Evolutionary conservation across 2,329 filamentous ascomycete genomes (phyloP).

Genomic region (Teratosphaeria zuluensis): DNA sequence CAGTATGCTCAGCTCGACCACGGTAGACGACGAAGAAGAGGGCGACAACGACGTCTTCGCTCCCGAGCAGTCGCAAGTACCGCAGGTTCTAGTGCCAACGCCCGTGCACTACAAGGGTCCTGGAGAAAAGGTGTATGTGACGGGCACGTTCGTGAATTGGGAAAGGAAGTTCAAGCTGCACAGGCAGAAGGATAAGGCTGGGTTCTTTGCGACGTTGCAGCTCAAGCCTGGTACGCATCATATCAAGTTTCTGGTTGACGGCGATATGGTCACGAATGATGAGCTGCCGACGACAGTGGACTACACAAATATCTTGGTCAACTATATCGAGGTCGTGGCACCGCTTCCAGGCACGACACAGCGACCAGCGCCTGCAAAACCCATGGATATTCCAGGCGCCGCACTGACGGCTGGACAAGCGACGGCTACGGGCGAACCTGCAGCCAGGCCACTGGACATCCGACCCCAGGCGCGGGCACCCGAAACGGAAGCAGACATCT

Average conservation of each 20-base stretch:
- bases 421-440: slow-evolving; percentile 10
- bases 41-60: slow-evolving; percentile 60
- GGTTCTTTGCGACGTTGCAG: slow-evolving; percentile 65
- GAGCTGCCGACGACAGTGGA: slow-evolving; percentile 90
- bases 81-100: slow-evolving; percentile 61
- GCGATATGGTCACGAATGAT: slow-evolving; percentile 80
- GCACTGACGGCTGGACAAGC: slow-evolving; percentile 16
- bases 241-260: slow-evolving; percentile 90
- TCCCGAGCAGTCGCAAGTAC: slow-evolving; percentile 54
- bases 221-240: slow-evolving; percentile 92
- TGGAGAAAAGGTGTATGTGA: slow-evolving; percentile 80
- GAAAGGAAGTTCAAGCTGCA: slow-evolving; percentile 85
- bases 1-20: slow-evolving; percentile 46
- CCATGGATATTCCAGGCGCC: slow-evolving; percentile 22
- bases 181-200: slow-evolving; percentile 47
- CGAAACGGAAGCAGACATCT: slow-evolving; percentile 13
- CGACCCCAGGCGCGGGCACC: slow-evolving; percentile 10
- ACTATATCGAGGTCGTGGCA: slow-evolving; percentile 77
- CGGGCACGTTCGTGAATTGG: slow-evolving; percentile 95
- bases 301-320: slow-evolving; percentile 95
- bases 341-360: slow-evolving; percentile 13
- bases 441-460: slow-evolving; percentile 56
- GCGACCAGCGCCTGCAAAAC: slow-evolving; percentile 18
- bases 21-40: slow-evolving; percentile 62
- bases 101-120: slow-evolving; percentile 69